Evolutionary conservation across 805 yeast genomes (phyloP), one percentile per base, ranked within the genome.

Genomic region (Lipomyces oligophaga): DNA sequence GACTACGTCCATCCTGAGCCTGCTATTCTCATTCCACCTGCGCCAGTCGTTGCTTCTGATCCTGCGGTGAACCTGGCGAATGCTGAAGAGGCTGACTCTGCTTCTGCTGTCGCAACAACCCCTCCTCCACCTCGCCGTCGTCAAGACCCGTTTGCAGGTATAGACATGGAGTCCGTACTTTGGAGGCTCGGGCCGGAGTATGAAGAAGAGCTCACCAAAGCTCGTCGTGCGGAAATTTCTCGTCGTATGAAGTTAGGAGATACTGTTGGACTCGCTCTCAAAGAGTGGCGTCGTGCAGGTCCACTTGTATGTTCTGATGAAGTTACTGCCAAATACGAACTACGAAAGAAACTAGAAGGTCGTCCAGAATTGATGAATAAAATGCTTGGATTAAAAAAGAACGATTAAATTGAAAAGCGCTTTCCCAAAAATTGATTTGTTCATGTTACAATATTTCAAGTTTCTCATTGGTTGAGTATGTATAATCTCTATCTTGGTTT

Each of bases 61-160:
- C 85, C 95, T 42, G 88, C 97, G 39, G 97, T 89, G 43, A 69
- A 24, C n/a, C 25, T 32, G 7, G 34, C 31, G 28, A n/a, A 40
- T 7, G 43, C 30, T 16, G 40, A 38, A 28, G 43, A 38, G 16
- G 45, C 30, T n/a, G 37, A 41, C 7, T 18, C 43, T 4, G 25
- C 38, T 15, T 16, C 24, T 21, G 25, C 30, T 15, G 30, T 35
- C 26, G 39, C 41, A 31, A 21, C 43, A 11, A 8, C 28, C n/a
- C 32, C 33, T 15, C 13, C 16, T 20, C 21, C 45, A 5, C 20
- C 15, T n/a, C 7, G 4, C 13, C 13, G 33, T n/a, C 15, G 15
- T 4, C 15, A 20, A 25, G 38, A 37, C 27, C 41, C 43, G 2
- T 38, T 34, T 21, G 49, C 43, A 16, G 40, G 24, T 18, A 16